A percentile compares a stretch with the other conserved stretches of the same genome.
These are phyloP conservation scores for Fusarium pseudograminearum DNA, from an alignment of 2,329 filamentous ascomycete genomes.

Conservation along the genomic window DNA sequence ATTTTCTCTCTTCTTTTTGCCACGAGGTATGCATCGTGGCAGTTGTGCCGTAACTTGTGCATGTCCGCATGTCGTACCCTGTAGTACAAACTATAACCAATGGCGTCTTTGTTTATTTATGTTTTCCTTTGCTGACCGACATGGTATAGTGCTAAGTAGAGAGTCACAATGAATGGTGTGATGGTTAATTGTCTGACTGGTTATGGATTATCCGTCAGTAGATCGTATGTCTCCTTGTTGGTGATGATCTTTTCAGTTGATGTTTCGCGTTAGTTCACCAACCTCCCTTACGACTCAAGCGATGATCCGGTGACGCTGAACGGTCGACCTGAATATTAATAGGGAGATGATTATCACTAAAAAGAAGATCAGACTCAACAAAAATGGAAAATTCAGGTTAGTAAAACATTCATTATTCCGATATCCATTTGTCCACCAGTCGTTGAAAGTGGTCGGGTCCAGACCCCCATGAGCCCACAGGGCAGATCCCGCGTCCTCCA, in stretches of 20 bases:
- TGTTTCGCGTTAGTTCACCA: not conserved
- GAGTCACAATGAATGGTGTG: not conserved
- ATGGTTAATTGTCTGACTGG: not conserved
- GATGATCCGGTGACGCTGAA: not conserved
- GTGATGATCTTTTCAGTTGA: not conserved
- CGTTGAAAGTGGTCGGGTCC: constrained; percentile 2
- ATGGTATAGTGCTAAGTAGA: constrained; percentile 8
- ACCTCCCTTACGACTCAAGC: not conserved
- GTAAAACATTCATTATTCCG: not conserved
- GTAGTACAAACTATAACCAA: constrained; percentile 5
- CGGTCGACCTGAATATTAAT: not conserved
- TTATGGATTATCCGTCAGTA: not conserved
- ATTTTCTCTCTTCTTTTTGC: constrained; percentile 7
- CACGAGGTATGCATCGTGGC: constrained; percentile 26
- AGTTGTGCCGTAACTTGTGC: constrained; percentile 4
- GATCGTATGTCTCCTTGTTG: not conserved
- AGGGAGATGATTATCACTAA: not conserved
- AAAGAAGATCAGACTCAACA: constrained; percentile 5
- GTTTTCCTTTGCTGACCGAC: constrained; percentile 9
- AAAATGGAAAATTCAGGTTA: not conserved
- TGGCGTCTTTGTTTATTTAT: constrained; percentile 2
- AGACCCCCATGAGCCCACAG: not conserved
- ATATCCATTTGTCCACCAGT: constrained; percentile 5
- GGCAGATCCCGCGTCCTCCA: constrained; percentile 13
- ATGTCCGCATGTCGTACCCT: constrained; percentile 1